Conservation (phyloP, 2,329 filamentous ascomycete genomes). For the Colletotrichum sp. region DNA sequence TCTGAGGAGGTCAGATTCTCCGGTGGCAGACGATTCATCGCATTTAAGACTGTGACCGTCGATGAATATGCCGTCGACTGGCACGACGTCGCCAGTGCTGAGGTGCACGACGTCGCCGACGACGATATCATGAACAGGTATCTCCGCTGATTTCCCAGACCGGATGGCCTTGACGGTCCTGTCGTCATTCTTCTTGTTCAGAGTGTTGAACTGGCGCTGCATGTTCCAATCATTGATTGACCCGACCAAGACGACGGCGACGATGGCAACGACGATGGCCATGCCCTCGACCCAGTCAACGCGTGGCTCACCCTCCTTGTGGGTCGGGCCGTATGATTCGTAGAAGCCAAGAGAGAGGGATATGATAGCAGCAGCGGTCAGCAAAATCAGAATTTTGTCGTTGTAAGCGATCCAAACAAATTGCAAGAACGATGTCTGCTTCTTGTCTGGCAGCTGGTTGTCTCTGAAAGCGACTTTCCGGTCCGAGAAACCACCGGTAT, state of each 20-base stretch:
- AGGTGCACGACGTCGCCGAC: slow-evolving; percentile 71
- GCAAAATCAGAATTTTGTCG: slow-evolving; percentile 74
- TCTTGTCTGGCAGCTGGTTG: slow-evolving; percentile 66
- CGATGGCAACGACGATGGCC: slow-evolving; percentile 64
- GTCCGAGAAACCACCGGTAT: slow-evolving; percentile 44
- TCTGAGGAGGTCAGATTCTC: slow-evolving; percentile 73
- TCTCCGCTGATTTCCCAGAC: slow-evolving; percentile 65
- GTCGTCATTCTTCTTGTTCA: slow-evolving; percentile 66
- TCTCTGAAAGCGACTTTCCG: slow-evolving; percentile 64
- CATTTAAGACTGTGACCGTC: slow-evolving; percentile 69
- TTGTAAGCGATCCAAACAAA: slow-evolving; percentile 75
- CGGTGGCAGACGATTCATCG: slow-evolving; percentile 73
- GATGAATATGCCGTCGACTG: slow-evolving; percentile 71
- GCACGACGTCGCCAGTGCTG: slow-evolving; percentile 71
- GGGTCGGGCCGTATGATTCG: slow-evolving; percentile 59
- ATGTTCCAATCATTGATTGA: slow-evolving; percentile 69
- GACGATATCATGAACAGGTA: slow-evolving; percentile 68
- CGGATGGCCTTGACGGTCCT: slow-evolving; percentile 67
- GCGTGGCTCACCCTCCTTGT: slow-evolving; percentile 41
- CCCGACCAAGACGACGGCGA: slow-evolving; percentile 66
- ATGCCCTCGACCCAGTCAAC: slow-evolving; percentile 70
- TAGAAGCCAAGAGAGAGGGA: slow-evolving; percentile 75
- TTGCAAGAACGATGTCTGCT: slow-evolving; percentile 61
- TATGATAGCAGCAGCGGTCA: slow-evolving; percentile 71
- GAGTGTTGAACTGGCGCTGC: slow-evolving; percentile 63